Evolutionary conservation across 306 rosid genomes (phyloP).

Genomic region (Fagus sylvatica): DNA sequence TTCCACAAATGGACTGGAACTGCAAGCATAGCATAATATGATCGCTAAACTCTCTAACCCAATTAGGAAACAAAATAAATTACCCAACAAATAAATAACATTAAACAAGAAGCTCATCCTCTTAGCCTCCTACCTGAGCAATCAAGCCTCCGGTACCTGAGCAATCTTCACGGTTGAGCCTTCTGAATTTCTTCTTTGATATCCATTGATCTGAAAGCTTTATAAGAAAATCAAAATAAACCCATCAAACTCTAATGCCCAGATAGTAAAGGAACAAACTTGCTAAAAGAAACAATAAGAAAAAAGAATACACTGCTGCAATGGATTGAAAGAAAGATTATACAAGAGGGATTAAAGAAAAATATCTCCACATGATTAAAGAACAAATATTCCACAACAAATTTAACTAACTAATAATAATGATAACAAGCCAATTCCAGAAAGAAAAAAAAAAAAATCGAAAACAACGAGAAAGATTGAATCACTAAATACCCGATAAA

Average conservation of each 20-base stretch:
- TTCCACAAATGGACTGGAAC: not conserved
- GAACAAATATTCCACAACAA: not conserved
- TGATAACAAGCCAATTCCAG: not conserved
- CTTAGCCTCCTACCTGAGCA: slow-evolving; percentile 20
- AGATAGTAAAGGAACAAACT: too few species aligned
- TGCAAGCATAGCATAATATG: not conserved
- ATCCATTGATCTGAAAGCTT: slow-evolving; percentile 18
- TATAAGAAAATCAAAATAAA: not conserved
- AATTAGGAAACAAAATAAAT: not conserved
- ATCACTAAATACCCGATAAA: not conserved
- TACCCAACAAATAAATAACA: not conserved
- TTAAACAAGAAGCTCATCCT: not conserved
- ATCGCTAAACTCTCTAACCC: not conserved
- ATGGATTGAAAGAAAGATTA: too few species aligned
- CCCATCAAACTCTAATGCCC: not conserved
- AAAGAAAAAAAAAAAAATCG: not conserved
- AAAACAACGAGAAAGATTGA: not conserved
- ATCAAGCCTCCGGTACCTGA: slow-evolving; percentile 23
- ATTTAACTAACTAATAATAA: not conserved
- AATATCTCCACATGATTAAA: not conserved
- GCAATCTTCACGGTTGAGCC: slow-evolving; percentile 19
- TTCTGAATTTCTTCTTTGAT: slow-evolving; percentile 24
- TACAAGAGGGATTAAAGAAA: not conserved
- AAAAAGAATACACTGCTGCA: too few species aligned
- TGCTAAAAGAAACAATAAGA: too few species aligned